Percentiles rank a stretch among this genome's conserved stretches.
Conservation (phyloP, 208 protist species). For the Porcisia hertigi region DNA sequence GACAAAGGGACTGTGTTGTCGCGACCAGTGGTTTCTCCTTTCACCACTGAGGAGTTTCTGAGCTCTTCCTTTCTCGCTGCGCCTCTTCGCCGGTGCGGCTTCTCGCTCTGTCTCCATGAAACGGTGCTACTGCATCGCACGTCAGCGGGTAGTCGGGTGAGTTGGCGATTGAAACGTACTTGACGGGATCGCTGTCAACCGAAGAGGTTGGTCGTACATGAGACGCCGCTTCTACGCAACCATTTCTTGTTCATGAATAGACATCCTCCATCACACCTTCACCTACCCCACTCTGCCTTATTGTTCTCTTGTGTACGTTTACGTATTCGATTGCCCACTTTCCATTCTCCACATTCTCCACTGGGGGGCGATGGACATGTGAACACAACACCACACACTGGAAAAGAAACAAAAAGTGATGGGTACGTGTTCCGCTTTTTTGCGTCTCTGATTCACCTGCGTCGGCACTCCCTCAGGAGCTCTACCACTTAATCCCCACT, state of each 20-base stretch:
- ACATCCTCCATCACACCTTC: neutral
- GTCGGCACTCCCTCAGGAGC: neutral
- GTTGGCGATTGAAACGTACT: constrained; percentile 84
- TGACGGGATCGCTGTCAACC: neutral
- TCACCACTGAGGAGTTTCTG: neutral
- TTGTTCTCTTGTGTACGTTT: neutral
- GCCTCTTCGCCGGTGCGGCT: too few relatives aligned
- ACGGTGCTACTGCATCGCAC: neutral
- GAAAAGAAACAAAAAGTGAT: neutral
- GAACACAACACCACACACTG: neutral
- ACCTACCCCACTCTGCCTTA: neutral
- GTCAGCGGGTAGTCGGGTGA: neutral
- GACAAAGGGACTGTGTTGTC: too few relatives aligned
- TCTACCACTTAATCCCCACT: constrained; percentile 1
- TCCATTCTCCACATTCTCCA: neutral
- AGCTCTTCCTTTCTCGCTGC: neutral
- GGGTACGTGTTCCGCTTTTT: constrained; percentile 2
- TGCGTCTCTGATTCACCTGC: neutral
- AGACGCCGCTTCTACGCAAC: neutral
- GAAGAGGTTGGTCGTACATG: neutral
- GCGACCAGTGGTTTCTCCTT: neutral
- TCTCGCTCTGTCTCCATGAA: neutral
- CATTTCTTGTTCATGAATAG: neutral
- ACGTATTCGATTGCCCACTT: neutral
- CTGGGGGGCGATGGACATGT: neutral